phyloP scores from a whole-genome alignment of 345 rosid species.

The Raphanus sativus region DNA sequence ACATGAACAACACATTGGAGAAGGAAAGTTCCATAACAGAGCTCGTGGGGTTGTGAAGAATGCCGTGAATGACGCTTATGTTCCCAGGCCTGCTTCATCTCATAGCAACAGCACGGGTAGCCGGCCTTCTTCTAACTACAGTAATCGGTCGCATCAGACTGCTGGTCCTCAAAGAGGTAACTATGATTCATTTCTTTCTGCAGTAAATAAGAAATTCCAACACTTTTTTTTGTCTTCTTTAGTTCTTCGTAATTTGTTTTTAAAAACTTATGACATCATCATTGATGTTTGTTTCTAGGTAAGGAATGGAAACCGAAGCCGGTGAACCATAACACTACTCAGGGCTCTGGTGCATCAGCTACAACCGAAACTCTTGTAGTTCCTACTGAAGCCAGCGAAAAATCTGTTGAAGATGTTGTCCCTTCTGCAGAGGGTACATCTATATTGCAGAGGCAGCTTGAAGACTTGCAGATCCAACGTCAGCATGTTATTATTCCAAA shows the following conservation, averaged over 20 bases:
- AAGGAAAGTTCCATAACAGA: slow-evolving; percentile 49
- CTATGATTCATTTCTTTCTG: neutral
- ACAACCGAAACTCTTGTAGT: slow-evolving; percentile 47
- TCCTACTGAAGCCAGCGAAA: slow-evolving; percentile 50
- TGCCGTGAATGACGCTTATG: slow-evolving; percentile 52
- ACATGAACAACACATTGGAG: slow-evolving; percentile 49
- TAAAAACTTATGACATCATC: slow-evolving; percentile 18
- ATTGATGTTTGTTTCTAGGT: slow-evolving; percentile 40
- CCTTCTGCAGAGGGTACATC: slow-evolving; percentile 62
- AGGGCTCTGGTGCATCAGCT: slow-evolving; percentile 50
- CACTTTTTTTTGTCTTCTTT: neutral
- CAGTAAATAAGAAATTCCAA: slow-evolving; percentile 1
- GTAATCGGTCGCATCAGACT: slow-evolving; percentile 62
- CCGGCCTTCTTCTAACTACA: slow-evolving; percentile 76
- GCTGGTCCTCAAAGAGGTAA: slow-evolving; percentile 71
- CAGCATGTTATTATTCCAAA: slow-evolving; percentile 89
- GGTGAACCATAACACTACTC: slow-evolving; percentile 49
- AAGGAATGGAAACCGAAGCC: slow-evolving; percentile 97
- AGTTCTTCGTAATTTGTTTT: slow-evolving; percentile 14
- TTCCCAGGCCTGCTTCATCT: slow-evolving; percentile 48
- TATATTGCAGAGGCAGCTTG: slow-evolving; percentile 70
- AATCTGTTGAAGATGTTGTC: slow-evolving; percentile 42
- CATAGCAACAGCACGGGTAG: slow-evolving; percentile 62
- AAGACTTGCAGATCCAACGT: slow-evolving; percentile 69
- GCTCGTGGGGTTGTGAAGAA: slow-evolving; percentile 59